These are phyloP conservation scores for Castanea mollissima DNA, from an alignment of 306 rosid genomes.

Conservation along the genomic window DNA sequence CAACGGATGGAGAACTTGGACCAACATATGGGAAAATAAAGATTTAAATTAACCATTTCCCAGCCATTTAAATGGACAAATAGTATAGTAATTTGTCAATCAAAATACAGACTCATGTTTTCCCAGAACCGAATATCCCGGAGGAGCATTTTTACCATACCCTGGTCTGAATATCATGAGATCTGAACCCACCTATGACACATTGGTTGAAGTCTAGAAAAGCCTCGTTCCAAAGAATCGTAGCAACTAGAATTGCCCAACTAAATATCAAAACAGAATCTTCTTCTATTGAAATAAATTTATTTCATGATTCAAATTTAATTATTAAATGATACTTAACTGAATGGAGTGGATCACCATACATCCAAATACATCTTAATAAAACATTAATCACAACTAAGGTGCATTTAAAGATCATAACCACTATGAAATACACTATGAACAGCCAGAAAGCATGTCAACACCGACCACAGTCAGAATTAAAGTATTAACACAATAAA, in stretches of 20 bases:
- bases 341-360: neutral
- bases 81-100: too few relatives aligned
- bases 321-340: too few relatives aligned
- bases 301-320: too few relatives aligned
- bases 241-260: neutral
- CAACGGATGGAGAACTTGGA: too few relatives aligned
- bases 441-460: constrained; percentile 40
- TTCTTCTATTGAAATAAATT: too few relatives aligned
- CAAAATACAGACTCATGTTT: too few relatives aligned
- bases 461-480: constrained; percentile 40
- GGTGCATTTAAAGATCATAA: constrained; percentile 12
- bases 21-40: too few relatives aligned
- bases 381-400: constrained; percentile 3
- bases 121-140: too few relatives aligned
- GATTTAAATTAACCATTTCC: too few relatives aligned
- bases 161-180: neutral
- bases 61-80: too few relatives aligned
- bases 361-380: constrained; percentile 12
- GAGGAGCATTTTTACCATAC: neutral
- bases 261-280: neutral
- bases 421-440: constrained; percentile 27
- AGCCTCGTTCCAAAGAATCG: neutral
- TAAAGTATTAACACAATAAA: constrained; percentile 21
- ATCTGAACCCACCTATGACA: too few relatives aligned
- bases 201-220: too few relatives aligned